Conservation (phyloP, 768 basidiomycete genomes). For the Podaxis sp. region DNA sequence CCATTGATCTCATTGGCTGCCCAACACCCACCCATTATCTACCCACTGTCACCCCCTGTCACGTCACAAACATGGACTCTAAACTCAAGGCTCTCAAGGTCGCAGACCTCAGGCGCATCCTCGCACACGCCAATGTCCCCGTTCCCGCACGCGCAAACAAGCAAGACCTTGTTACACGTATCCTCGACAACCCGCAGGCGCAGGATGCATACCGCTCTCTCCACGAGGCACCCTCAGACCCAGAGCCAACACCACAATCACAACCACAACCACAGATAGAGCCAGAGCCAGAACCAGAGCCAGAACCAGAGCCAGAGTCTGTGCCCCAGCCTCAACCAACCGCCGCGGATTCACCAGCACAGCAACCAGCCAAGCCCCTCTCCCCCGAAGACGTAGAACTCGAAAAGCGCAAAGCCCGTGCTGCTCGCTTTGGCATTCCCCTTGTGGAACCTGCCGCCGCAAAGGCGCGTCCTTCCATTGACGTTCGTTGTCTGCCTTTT, state of each 20-base stretch:
- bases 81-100: constrained; percentile 66
- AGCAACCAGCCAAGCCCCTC: constrained; percentile 9
- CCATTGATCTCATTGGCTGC: constrained; percentile 17
- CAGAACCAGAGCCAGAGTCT: constrained; percentile 18
- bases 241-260: too few species aligned
- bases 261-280: not conserved
- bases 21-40: constrained; percentile 12
- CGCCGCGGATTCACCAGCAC: constrained; percentile 6
- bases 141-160: constrained; percentile 61
- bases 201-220: constrained; percentile 45
- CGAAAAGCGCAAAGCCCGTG: constrained; percentile 58
- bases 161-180: constrained; percentile 61
- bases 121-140: constrained; percentile 47
- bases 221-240: constrained; percentile 20
- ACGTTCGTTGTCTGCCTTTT: constrained; percentile 11
- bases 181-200: constrained; percentile 51
- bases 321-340: constrained; percentile 14
- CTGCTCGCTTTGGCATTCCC: constrained; percentile 71
- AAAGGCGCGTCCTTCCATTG: constrained; percentile 10
- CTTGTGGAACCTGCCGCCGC: constrained; percentile 39
- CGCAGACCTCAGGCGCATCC: constrained; percentile 64
- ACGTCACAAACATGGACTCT: constrained; percentile 28
- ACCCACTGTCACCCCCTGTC: constrained; percentile 5
- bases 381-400: constrained; percentile 43
- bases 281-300: constrained; percentile 7